Evolutionary conservation across 192 early-diverging fungal species (phyloP).

Genomic region (Podila epicladia): DNA sequence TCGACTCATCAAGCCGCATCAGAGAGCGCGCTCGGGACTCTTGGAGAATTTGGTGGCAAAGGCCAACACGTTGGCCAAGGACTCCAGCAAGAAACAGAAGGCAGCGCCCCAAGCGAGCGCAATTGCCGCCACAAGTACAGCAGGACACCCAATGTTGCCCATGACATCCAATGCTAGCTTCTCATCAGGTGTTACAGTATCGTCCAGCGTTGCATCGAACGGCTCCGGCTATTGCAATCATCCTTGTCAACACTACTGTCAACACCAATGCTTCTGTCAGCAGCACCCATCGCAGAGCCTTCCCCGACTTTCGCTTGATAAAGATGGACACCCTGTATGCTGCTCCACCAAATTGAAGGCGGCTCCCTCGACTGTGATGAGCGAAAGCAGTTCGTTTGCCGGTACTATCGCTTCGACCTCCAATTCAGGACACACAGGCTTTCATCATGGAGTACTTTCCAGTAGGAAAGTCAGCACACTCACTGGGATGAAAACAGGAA

Average conservation of each 20-base stretch:
- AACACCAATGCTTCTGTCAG: background rate
- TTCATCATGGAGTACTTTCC: background rate
- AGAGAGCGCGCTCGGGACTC: conserved; percentile 61
- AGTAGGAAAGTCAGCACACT: background rate
- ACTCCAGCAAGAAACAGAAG: conserved; percentile 12
- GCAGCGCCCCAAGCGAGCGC: conserved; percentile 2
- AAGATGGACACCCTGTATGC: background rate
- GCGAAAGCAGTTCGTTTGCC: background rate
- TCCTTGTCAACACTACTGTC: background rate
- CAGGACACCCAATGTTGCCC: background rate
- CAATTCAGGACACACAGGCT: background rate
- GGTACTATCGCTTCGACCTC: background rate
- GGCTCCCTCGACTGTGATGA: background rate
- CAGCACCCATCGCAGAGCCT: background rate
- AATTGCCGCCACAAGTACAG: background rate
- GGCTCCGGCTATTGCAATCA: background rate
- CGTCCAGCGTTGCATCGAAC: background rate
- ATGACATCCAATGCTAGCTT: background rate
- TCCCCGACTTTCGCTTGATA: background rate
- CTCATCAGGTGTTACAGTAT: background rate
- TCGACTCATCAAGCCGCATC: conserved; percentile 55
- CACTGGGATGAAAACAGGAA: background rate
- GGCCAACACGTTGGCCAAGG: conserved; percentile 46
- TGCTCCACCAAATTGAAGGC: background rate
- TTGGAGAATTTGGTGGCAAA: conserved; percentile 55